phyloP scores from a whole-genome alignment of 2,329 filamentous ascomycete species.

The Aspergillus uvarum region DNA sequence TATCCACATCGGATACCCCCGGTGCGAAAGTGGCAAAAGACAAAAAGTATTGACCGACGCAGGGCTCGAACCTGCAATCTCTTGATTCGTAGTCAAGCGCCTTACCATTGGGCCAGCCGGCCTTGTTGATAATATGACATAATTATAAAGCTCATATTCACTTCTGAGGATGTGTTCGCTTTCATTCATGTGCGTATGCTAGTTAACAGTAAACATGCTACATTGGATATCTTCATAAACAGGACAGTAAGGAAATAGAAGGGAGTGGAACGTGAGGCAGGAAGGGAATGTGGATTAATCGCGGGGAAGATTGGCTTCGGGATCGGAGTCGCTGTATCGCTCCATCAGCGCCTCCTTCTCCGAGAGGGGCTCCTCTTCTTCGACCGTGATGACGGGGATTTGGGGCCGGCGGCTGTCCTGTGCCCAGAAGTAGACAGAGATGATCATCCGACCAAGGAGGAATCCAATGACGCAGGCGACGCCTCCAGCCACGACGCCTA shows the following conservation, averaged over 20 bases:
- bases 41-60: conserved; percentile 36
- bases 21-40: background rate
- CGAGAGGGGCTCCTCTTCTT: conserved; percentile 10
- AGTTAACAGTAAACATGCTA: conserved; percentile 4
- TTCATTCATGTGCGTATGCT: background rate
- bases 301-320: background rate
- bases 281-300: conserved; percentile 1
- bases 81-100: conserved; percentile 55
- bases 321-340: conserved; percentile 4
- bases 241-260: background rate
- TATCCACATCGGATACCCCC: too few species aligned
- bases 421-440: conserved; percentile 10
- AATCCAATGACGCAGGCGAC: conserved; percentile 41
- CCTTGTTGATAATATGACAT: background rate
- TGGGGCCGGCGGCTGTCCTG: conserved; percentile 3
- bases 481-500: conserved; percentile 39
- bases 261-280: background rate
- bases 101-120: conserved; percentile 38
- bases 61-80: conserved; percentile 52
- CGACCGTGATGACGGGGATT: background rate
- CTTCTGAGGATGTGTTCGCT: background rate
- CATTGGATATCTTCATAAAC: conserved; percentile 11
- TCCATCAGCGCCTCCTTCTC: conserved; percentile 21
- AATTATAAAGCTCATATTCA: background rate
- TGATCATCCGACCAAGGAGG: conserved; percentile 29